Evolutionary conservation across 805 yeast species (phyloP), one percentile per base, ranked within the genome.

Genomic region (Zygosaccharomyces rouxii): DNA sequence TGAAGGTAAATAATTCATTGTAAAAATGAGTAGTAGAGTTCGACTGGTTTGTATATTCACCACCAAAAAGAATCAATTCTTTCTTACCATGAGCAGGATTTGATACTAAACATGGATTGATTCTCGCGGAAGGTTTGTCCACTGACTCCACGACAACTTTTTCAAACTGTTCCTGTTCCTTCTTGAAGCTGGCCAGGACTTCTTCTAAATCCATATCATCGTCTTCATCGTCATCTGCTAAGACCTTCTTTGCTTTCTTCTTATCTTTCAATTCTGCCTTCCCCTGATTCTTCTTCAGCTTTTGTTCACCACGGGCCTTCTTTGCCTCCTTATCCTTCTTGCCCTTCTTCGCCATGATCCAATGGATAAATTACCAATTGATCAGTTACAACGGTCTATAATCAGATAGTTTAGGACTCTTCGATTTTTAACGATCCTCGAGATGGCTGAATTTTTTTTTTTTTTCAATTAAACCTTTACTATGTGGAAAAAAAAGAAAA

Each of bases 311-410:
- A 42, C 96, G 80, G 19, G 94, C 95, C 76, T 89, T 89, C 69
- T 89, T 89, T 58, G 96, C 88, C 42, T 87, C 96, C 67, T 89
- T 89, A 56, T 87, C 83, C 67, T 89, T 87, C 70, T 88, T 89
- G 53, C 76, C 83, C 66, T 80, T 86, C 71, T 90, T 92, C 13
- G 92, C 97, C 97, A 90, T 90, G 19, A 22, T 48, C 7, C 7
- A 5, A 29, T 7, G 21, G 16, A 9, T 41, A 1, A 5, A 16
- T 7, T 41, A 43, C 13, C 25, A 25, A 16, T 10, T 9, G 25
- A 22, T 35, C 11, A 10, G 10, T 5, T 10, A 6, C 19, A 33
- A 33, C 4, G 7, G 4, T 16, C 11, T 14, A 14, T 6, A 33
- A 14, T 28, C 19, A 14, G 21, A 13, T 26, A 16, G 13, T 38